A percentile compares a stretch with the other conserved stretches of the same genome.
phyloP scores from a whole-genome alignment of 352 stramenopile genomes.

The Phytophthora idaei region DNA sequence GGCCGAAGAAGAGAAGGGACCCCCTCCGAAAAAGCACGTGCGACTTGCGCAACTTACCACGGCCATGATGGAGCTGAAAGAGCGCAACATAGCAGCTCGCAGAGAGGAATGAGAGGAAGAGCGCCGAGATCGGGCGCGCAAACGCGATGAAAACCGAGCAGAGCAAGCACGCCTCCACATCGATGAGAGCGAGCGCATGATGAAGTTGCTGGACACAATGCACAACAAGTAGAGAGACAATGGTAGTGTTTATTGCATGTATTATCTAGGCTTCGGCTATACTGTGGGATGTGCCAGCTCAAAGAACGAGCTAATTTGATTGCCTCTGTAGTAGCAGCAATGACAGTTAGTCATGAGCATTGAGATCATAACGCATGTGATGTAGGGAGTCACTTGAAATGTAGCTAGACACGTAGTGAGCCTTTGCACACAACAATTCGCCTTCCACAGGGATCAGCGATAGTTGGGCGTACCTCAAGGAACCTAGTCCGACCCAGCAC shows the following conservation, averaged over 20 bases:
- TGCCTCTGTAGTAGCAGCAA: background rate
- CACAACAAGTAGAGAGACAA: background rate
- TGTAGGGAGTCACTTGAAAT: no score
- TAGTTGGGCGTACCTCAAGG: no score
- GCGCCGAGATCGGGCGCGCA: no score
- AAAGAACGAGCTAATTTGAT: background rate
- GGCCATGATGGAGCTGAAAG: background rate
- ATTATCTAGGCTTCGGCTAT: background rate
- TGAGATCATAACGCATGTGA: background rate
- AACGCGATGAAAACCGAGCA: background rate
- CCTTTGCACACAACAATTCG: no score
- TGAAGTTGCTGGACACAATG: background rate
- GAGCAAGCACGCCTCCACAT: background rate
- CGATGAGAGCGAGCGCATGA: background rate
- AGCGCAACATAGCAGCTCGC: background rate
- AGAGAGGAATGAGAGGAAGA: background rate
- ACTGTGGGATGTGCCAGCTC: background rate
- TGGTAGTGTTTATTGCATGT: background rate
- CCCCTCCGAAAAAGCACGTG: no score
- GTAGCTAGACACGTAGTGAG: no score
- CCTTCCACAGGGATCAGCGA: no score
- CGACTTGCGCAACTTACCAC: no score
- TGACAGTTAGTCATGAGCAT: background rate
- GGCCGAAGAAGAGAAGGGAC: no score
- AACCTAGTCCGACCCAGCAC: no score